A percentile compares a stretch with the other conserved stretches of the same genome.
These are phyloP conservation scores for Aspergillus fumigatus DNA, from an alignment of 2,329 filamentous ascomycete species.

Conservation along the genomic window DNA sequence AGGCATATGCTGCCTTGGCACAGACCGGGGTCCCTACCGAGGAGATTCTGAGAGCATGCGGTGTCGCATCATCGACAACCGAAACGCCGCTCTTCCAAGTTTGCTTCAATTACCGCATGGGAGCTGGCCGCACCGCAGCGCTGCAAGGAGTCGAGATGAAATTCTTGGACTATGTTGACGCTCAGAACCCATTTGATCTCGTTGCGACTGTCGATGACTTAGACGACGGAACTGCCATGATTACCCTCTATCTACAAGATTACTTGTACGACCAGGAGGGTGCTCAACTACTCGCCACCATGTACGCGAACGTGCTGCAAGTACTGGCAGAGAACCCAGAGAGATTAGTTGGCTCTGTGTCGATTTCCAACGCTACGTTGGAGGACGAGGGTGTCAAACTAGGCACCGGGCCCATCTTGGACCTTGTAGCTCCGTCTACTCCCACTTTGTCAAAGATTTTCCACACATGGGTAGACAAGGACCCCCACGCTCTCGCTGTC, in stretches of 20 bases:
- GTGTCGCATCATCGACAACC: conserved; percentile 17
- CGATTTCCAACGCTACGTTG: not conserved
- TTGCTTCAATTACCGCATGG: conserved; percentile 28
- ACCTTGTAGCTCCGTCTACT: conserved; percentile 1
- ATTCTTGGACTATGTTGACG: conserved; percentile 54
- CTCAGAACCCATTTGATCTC: conserved; percentile 82
- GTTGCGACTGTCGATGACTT: conserved; percentile 4
- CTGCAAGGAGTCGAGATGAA: conserved; percentile 7
- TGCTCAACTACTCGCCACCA: conserved; percentile 1
- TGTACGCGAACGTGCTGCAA: not conserved
- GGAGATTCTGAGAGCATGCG: conserved; percentile 27
- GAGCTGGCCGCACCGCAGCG: not conserved
- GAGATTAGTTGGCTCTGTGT: not conserved
- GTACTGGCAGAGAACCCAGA: not conserved
- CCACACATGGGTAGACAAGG: conserved; percentile 4
- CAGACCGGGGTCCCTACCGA: conserved; percentile 30
- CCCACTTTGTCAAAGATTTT: conserved; percentile 4
- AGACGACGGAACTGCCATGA: conserved; percentile 4
- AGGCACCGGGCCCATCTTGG: conserved; percentile 1
- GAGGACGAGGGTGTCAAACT: not conserved
- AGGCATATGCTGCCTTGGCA: conserved; percentile 16
- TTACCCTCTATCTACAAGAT: conserved; percentile 2
- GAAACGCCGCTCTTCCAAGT: conserved; percentile 36
- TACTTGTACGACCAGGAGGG: conserved; percentile 6
- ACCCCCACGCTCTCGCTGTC: conserved; percentile 4